A percentile compares a stretch with the other conserved stretches of the same genome.
Evolutionary conservation across 768 basidiomycete genomes (phyloP).

Genomic region (Flagelloscypha sp.): DNA sequence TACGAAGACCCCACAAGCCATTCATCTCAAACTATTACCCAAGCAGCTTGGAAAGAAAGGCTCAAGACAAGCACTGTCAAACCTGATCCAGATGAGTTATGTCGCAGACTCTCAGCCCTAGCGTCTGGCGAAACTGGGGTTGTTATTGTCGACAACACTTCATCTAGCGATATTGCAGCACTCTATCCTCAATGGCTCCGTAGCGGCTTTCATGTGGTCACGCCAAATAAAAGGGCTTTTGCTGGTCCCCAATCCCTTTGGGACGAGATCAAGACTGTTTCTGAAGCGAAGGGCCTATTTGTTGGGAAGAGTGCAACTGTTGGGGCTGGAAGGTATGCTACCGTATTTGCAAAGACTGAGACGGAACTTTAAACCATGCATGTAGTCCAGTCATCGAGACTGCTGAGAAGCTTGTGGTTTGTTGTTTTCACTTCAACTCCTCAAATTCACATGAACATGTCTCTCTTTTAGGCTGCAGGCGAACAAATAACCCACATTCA

Average conservation of each 20-base stretch:
- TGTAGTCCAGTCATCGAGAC: too few species aligned
- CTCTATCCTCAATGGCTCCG: conserved; percentile 52
- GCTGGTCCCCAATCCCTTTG: conserved; percentile 45
- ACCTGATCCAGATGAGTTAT: conserved; percentile 27
- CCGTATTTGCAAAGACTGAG: too few species aligned
- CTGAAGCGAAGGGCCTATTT: conserved; percentile 31
- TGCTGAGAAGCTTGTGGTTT: background rate
- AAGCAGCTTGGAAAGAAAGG: conserved; percentile 22
- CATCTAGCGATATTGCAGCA: conserved; percentile 46
- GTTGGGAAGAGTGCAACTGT: conserved; percentile 59
- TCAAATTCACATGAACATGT: too few species aligned
- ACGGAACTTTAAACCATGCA: too few species aligned
- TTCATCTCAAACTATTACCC: conserved; percentile 18
- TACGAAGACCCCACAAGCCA: conserved; percentile 27
- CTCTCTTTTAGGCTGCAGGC: too few species aligned
- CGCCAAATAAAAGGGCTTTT: conserved; percentile 73
- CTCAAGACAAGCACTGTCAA: conserved; percentile 28
- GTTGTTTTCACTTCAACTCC: too few species aligned
- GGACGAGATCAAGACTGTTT: conserved; percentile 36
- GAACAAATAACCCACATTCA: conserved; percentile 59
- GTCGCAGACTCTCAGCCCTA: conserved; percentile 24
- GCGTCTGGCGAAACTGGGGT: conserved; percentile 25
- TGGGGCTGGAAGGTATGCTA: conserved; percentile 64
- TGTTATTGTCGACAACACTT: conserved; percentile 66
- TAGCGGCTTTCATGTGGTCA: conserved; percentile 57